These are phyloP conservation scores for Sclerotinia subarctica DNA, from an alignment of 2,329 filamentous ascomycete species.

Conservation along the genomic window DNA sequence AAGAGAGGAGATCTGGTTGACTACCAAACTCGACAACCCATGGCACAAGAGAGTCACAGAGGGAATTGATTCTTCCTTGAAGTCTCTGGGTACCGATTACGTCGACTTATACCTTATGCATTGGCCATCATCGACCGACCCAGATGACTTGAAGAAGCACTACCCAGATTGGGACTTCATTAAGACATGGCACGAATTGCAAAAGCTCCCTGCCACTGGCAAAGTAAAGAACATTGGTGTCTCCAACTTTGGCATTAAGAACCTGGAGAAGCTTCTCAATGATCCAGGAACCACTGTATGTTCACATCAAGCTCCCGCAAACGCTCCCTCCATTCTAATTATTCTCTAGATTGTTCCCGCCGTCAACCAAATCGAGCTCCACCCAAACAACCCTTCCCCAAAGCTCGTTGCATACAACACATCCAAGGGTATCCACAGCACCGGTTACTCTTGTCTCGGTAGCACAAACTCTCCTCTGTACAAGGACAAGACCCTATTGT, in stretches of 20 bases:
- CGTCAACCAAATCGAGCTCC: constrained; percentile 80
- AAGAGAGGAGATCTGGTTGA: constrained; percentile 66
- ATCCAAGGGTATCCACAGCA: constrained; percentile 70
- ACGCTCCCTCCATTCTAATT: constrained; percentile 4
- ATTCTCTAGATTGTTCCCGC: constrained; percentile 52
- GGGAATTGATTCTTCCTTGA: constrained; percentile 57
- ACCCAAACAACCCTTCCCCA: constrained; percentile 77
- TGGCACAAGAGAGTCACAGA: constrained; percentile 68
- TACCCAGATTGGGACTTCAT: constrained; percentile 77
- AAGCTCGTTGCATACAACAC: constrained; percentile 72
- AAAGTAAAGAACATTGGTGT: constrained; percentile 80
- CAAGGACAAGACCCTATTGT: constrained; percentile 61
- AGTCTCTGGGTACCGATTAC: constrained; percentile 61
- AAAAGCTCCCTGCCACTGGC: constrained; percentile 64
- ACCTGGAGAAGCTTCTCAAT: constrained; percentile 73
- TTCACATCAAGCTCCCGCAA: not conserved
- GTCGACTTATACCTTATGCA: constrained; percentile 71
- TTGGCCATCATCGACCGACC: constrained; percentile 65
- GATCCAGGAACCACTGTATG: constrained; percentile 60
- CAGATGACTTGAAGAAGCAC: constrained; percentile 58
- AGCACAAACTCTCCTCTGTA: constrained; percentile 67
- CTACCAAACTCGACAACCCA: constrained; percentile 80
- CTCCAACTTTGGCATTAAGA: constrained; percentile 79
- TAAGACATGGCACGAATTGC: constrained; percentile 72
- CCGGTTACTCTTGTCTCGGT: constrained; percentile 72